Percentiles rank a stretch among this genome's conserved stretches.
These are phyloP conservation scores for Eimeria nieschulzi DNA, from an alignment of 169 alveolate species.

Conservation along the genomic window DNA sequence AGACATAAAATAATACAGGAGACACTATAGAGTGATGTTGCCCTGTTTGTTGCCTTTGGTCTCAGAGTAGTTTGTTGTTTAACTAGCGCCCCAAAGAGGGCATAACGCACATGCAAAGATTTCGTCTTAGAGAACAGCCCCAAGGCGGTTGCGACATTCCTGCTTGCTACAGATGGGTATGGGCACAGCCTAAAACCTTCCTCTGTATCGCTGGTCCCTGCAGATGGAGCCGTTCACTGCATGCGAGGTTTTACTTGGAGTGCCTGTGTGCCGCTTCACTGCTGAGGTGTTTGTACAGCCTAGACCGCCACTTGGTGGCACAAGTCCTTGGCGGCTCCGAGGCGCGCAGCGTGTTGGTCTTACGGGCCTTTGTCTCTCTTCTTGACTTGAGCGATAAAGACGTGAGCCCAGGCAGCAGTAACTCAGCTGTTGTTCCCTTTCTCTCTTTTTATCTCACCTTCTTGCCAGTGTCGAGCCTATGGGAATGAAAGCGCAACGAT, in stretches of 20 bases:
- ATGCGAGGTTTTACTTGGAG: neutral
- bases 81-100: constrained; percentile 8
- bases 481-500: neutral
- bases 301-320: neutral
- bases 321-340: constrained; percentile 4
- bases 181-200: neutral
- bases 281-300: neutral
- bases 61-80: constrained; percentile 1
- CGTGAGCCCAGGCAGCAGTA: neutral
- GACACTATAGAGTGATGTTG: no score
- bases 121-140: neutral
- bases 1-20: no score
- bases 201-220: neutral
- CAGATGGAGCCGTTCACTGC: neutral
- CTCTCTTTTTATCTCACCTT: neutral
- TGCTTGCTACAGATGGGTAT: constrained; percentile 25
- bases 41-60: no score
- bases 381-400: constrained; percentile 1
- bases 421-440: neutral
- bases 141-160: constrained; percentile 12
- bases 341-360: neutral
- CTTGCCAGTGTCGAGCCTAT: neutral
- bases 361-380: neutral
- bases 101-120: neutral
- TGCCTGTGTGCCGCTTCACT: neutral